Conservation (phyloP, 306 rosid species). For the Citrullus colocynthis region DNA sequence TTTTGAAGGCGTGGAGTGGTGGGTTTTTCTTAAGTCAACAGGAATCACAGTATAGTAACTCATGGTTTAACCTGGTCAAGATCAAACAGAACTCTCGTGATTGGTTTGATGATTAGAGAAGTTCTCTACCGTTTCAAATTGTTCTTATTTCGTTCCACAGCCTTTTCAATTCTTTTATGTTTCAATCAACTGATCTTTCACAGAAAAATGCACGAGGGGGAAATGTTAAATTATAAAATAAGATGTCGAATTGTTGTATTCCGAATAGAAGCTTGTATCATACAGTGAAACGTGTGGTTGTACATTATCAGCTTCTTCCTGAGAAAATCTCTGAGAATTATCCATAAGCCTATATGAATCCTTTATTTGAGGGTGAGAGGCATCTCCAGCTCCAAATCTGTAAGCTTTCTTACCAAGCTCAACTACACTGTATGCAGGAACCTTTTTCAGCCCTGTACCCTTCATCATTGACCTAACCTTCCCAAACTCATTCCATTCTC, state of each 20-base stretch:
- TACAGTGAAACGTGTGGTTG: conserved; percentile 15
- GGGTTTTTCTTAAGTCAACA: neutral
- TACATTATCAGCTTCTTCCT: conserved; percentile 28
- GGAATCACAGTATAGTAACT: neutral
- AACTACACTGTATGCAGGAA: conserved; percentile 72
- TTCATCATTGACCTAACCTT: conserved; percentile 67
- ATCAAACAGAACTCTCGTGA: neutral
- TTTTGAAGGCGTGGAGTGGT: neutral
- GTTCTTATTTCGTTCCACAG: neutral
- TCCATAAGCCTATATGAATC: conserved; percentile 30
- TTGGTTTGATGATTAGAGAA: neutral
- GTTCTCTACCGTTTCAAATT: neutral
- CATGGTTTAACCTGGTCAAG: neutral
- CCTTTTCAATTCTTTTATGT: neutral
- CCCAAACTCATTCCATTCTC: conserved; percentile 67
- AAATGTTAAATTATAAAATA: neutral
- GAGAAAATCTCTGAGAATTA: conserved; percentile 33
- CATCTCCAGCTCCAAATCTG: conserved; percentile 66
- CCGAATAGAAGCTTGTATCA: neutral
- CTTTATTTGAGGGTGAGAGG: conserved; percentile 35
- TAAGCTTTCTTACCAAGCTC: conserved; percentile 49
- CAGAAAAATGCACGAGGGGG: neutral
- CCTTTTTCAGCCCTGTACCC: conserved; percentile 57
- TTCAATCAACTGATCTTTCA: neutral
- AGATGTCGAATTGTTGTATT: neutral